phyloP scores from a whole-genome alignment of 768 basidiomycete genomes.

The Pilatotrama ljubarskyi region DNA sequence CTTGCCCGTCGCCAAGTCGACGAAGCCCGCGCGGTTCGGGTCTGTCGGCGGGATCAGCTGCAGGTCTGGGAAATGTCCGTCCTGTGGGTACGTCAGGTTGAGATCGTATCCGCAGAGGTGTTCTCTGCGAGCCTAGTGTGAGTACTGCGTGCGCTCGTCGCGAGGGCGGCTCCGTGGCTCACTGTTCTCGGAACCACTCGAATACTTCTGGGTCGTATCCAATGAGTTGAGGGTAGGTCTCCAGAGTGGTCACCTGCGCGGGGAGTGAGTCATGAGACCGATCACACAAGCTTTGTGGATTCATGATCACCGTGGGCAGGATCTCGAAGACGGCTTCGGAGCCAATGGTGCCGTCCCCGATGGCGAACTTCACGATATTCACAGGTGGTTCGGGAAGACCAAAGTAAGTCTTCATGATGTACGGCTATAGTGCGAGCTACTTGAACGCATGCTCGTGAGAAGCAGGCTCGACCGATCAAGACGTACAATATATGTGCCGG shows the following conservation, averaged over 20 bases:
- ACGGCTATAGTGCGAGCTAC: constrained; percentile 47
- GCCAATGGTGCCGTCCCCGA: constrained; percentile 68
- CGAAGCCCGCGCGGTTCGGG: constrained; percentile 3
- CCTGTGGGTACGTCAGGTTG: constrained; percentile 69
- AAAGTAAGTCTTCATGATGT: constrained; percentile 74
- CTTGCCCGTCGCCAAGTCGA: constrained; percentile 14
- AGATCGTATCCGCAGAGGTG: constrained; percentile 66
- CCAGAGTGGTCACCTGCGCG: constrained; percentile 33
- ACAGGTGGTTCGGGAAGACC: constrained; percentile 63
- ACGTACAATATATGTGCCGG: constrained; percentile 65
- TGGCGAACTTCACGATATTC: constrained; percentile 63
- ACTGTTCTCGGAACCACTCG: constrained; percentile 71
- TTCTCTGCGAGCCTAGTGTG: constrained; percentile 36
- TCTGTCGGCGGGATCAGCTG: constrained; percentile 11
- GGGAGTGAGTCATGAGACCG: background rate
- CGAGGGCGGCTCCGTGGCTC: constrained; percentile 27
- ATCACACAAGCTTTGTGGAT: constrained; percentile 9
- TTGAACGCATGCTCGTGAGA: background rate
- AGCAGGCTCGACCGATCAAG: no score
- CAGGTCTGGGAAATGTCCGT: constrained; percentile 46
- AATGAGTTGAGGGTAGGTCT: constrained; percentile 77
- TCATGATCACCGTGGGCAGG: constrained; percentile 58
- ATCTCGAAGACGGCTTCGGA: constrained; percentile 49
- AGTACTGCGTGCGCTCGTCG: background rate
- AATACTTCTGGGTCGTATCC: constrained; percentile 67